Percentiles rank a stretch among this genome's conserved stretches.
Conservation (phyloP, 2,329 filamentous ascomycete species). For the Pseudogymnoascus sp. region DNA sequence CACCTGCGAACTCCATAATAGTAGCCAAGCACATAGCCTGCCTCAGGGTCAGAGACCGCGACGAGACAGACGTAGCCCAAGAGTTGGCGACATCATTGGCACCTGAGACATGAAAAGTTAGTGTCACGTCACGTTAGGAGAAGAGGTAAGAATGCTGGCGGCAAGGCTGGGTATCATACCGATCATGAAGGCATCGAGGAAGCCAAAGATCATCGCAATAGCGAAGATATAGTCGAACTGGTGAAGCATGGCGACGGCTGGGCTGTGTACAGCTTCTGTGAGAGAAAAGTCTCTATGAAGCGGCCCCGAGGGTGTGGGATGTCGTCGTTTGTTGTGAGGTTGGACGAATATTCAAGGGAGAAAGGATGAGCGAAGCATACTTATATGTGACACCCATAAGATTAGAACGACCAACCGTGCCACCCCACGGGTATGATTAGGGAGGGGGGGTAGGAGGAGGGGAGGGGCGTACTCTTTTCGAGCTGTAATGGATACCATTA, state of each 20-base stretch:
- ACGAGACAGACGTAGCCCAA: conserved; percentile 67
- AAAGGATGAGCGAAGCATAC: neutral
- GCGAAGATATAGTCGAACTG: conserved; percentile 58
- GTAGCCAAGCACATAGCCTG: conserved; percentile 53
- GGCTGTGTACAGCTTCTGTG: conserved; percentile 3
- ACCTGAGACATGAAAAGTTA: conserved; percentile 14
- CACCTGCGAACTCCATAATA: conserved; percentile 55
- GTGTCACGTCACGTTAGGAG: conserved; percentile 12
- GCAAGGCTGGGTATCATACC: neutral
- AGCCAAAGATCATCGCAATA: conserved; percentile 56
- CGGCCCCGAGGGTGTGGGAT: neutral
- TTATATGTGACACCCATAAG: neutral
- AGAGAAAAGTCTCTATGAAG: neutral
- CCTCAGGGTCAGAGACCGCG: conserved; percentile 53
- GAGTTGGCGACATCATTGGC: conserved; percentile 65
- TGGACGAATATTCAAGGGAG: neutral
- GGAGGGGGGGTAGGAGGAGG: neutral
- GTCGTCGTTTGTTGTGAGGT: neutral
- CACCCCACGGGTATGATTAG: neutral
- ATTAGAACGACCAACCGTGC: neutral
- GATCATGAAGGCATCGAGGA: conserved; percentile 47
- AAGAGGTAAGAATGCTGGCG: neutral
- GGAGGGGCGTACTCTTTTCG: neutral
- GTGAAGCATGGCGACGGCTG: conserved; percentile 30
- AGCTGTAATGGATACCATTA: neutral